Base-by-base conservation (phyloP, 2,329 filamentous ascomycete genomes). In the Xylariales sp. region DNA sequence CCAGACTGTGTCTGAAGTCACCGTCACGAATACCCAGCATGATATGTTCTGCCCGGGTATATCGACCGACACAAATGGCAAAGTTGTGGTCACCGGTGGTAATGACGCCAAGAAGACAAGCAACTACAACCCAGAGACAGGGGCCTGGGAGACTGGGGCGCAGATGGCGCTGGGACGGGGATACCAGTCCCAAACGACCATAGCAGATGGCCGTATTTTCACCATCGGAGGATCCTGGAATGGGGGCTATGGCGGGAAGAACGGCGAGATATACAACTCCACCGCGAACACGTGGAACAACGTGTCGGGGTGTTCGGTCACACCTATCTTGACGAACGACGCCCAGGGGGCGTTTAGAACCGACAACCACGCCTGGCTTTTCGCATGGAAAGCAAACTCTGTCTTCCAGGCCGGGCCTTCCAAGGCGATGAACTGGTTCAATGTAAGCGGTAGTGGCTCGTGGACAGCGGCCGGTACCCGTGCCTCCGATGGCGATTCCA, bases 41-140 rank as follows among this genome's bases (percentile, higher is more conserved):
- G 72, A 76, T 50, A 77, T 76, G 73, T 77, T 76, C 48, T 78
- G 75, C 50, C 74, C 76, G 0, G 76, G 74, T 2, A 73, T 78
- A 38, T 70, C 66, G 6, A 56, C 71, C 10, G 69, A 73, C 42
- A 64, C 63, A 12, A 57, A 67, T 6, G 76, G 74, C 0, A 60
- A 64, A 7, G 64, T 77, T 6, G 51, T 80, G 2, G 68, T 82
- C 5, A 73, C 70, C 0, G 77, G 78, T 5, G 78, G 78, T 1
- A 67, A 68, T 18, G 64, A 69, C 41, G 68, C 69, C 5, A 53
- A 60, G 5, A 66, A 66, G 31, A 74, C 71, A 1, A 75, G 69
- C 40, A 61, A 76, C 25, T 76, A 70, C 54, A 53, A 71, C 47
- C 62, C 63, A 0, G 48, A 44, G 0, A 59, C 54, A 8, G 53